Evolutionary conservation across 2,329 filamentous ascomycete species (phyloP).

Genomic region (Thelonectria olida): DNA sequence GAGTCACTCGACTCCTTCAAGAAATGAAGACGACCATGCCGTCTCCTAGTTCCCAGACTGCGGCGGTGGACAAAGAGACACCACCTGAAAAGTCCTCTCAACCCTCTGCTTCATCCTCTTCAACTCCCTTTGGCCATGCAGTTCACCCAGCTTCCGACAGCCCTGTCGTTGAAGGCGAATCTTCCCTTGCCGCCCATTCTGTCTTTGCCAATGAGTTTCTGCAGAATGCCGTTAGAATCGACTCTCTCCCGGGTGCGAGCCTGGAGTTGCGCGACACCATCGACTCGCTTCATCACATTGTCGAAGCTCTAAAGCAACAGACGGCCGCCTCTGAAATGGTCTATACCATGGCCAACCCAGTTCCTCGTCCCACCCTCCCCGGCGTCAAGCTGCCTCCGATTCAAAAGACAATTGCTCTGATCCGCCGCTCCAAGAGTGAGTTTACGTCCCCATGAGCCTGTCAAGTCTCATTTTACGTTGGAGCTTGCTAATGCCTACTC

Average conservation of each 20-base stretch:
- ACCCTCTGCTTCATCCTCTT: conserved; percentile 22
- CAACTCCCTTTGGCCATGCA: conserved; percentile 31
- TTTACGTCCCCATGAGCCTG: neutral
- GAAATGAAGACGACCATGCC: conserved; percentile 43
- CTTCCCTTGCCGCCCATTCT: conserved; percentile 56
- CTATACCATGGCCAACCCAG: conserved; percentile 32
- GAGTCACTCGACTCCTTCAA: conserved; percentile 44
- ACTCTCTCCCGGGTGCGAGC: conserved; percentile 38
- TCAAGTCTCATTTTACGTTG: neutral
- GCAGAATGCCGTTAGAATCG: conserved; percentile 46
- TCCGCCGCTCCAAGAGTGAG: conserved; percentile 34
- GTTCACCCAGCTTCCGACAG: conserved; percentile 35
- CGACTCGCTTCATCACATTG: conserved; percentile 45
- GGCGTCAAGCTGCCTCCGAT: conserved; percentile 35
- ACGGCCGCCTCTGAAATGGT: conserved; percentile 35
- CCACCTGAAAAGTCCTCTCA: conserved; percentile 25
- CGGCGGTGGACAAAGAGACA: conserved; percentile 21
- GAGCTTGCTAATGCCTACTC: neutral
- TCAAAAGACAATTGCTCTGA: conserved; percentile 33
- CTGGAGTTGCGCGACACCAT: conserved; percentile 48
- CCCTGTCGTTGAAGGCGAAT: conserved; percentile 54
- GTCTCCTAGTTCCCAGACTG: conserved; percentile 14
- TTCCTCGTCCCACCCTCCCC: conserved; percentile 31
- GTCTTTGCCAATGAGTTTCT: conserved; percentile 57
- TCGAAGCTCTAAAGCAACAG: conserved; percentile 37